phyloP scores from a whole-genome alignment of 192 early-diverging fungal genomes.

The Thamnidium elegans region DNA sequence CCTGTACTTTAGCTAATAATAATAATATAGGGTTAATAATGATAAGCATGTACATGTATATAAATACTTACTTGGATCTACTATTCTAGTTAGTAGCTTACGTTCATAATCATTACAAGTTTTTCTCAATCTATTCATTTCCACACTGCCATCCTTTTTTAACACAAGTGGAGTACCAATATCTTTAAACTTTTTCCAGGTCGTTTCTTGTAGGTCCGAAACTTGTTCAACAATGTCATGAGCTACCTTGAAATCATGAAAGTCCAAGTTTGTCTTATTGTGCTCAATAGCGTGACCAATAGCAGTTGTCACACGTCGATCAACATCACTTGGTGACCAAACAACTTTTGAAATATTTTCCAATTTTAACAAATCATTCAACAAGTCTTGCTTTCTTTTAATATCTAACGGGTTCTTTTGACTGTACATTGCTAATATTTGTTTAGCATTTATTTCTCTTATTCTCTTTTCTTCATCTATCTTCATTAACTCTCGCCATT shows the following conservation, averaged over 20 bases:
- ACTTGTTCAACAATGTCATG: conserved; percentile 29
- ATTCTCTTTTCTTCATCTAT: conserved; percentile 40
- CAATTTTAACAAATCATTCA: conserved; percentile 26
- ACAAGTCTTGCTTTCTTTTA: conserved; percentile 10
- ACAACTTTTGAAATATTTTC: conserved; percentile 35
- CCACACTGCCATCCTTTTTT: background rate
- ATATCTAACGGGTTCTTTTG: conserved; percentile 31
- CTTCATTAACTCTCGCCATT: conserved; percentile 28
- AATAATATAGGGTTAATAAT: too few species aligned
- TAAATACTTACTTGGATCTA: conserved; percentile 63
- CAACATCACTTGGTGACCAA: conserved; percentile 46
- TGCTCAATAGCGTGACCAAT: conserved; percentile 38
- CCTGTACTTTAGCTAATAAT: conserved; percentile 46
- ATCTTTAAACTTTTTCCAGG: conserved; percentile 2
- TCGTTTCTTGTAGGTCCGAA: conserved; percentile 11
- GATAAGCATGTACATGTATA: background rate
- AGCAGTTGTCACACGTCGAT: conserved; percentile 46
- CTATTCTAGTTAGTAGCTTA: conserved; percentile 72
- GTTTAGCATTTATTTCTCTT: conserved; percentile 46
- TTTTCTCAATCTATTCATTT: conserved; percentile 29
- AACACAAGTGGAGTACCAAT: background rate
- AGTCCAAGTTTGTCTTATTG: conserved; percentile 13
- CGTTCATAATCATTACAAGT: conserved; percentile 69
- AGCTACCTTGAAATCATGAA: conserved; percentile 23
- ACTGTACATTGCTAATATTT: conserved; percentile 29